Evolutionary conservation across 257 asterid species (phyloP).

Genomic region (Nicotiana attenuata): DNA sequence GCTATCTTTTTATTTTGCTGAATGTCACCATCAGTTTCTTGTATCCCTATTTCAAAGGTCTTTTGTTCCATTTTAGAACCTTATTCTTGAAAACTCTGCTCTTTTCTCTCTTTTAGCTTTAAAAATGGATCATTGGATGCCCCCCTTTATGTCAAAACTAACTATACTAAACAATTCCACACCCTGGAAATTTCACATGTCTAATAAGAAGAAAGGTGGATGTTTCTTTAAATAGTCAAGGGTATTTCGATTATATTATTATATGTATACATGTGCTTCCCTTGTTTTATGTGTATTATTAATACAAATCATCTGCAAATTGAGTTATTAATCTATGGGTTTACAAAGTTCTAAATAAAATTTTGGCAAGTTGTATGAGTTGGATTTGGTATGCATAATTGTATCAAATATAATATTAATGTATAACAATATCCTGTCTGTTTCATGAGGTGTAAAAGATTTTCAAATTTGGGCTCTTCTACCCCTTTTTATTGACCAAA

Average conservation of each 20-base stretch:
- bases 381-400: background rate
- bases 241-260: background rate
- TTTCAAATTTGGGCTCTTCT: background rate
- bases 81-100: background rate
- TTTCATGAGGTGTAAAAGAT: background rate
- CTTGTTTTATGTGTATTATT: background rate
- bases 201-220: background rate
- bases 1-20: background rate
- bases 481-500: background rate
- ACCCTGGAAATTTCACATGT: too few species aligned
- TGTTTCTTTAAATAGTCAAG: background rate
- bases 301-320: background rate
- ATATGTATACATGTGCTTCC: background rate
- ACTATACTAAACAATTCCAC: background rate
- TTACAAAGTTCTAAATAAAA: background rate
- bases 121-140: background rate
- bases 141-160: background rate
- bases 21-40: background rate
- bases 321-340: background rate
- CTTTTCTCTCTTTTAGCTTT: background rate
- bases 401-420: background rate
- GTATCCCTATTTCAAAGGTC: slow-evolving; percentile 3
- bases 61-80: slow-evolving; percentile 11
- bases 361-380: background rate
- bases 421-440: background rate